Evolutionary conservation across 2,329 filamentous ascomycete genomes (phyloP).

Genomic region (Aspergillus pseudoterreus): DNA sequence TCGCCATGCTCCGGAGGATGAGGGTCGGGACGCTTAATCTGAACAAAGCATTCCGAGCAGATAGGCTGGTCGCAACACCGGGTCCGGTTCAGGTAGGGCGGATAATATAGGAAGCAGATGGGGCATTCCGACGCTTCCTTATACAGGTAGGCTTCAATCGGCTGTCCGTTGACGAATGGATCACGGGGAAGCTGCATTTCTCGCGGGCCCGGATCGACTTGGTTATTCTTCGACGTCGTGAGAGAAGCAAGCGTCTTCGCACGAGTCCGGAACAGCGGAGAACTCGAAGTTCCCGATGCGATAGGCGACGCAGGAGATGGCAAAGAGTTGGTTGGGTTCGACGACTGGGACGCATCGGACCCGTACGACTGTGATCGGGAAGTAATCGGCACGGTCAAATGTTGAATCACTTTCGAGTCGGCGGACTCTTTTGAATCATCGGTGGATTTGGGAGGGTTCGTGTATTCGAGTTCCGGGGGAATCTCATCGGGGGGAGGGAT

Average conservation of each 20-base stretch:
- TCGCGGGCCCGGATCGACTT: slow-evolving; percentile 67
- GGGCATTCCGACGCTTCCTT: slow-evolving; percentile 88
- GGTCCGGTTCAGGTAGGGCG: slow-evolving; percentile 88
- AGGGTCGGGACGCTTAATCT: slow-evolving; percentile 92
- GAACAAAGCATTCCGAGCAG: slow-evolving; percentile 97
- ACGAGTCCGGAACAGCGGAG: slow-evolving; percentile 70
- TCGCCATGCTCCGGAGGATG: slow-evolving; percentile 76
- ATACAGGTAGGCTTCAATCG: slow-evolving; percentile 88
- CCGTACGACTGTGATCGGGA: slow-evolving; percentile 73
- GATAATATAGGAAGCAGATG: slow-evolving; percentile 95
- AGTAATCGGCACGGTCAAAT: slow-evolving; percentile 74
- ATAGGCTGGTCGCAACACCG: slow-evolving; percentile 94
- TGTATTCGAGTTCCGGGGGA: slow-evolving; percentile 62
- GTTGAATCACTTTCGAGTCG: slow-evolving; percentile 59
- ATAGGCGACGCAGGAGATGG: slow-evolving; percentile 56
- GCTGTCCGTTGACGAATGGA: slow-evolving; percentile 89
- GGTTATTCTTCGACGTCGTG: slow-evolving; percentile 70
- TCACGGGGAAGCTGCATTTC: slow-evolving; percentile 79
- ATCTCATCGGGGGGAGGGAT: slow-evolving; percentile 82
- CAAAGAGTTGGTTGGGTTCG: slow-evolving; percentile 60
- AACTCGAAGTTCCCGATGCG: slow-evolving; percentile 46
- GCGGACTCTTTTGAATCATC: slow-evolving; percentile 46
- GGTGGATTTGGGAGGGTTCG: slow-evolving; percentile 49
- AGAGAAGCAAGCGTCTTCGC: slow-evolving; percentile 86
- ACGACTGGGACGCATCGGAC: slow-evolving; percentile 67